phyloP scores from a whole-genome alignment of 2,329 filamentous ascomycete genomes.

The Alternaria ethzedia region DNA sequence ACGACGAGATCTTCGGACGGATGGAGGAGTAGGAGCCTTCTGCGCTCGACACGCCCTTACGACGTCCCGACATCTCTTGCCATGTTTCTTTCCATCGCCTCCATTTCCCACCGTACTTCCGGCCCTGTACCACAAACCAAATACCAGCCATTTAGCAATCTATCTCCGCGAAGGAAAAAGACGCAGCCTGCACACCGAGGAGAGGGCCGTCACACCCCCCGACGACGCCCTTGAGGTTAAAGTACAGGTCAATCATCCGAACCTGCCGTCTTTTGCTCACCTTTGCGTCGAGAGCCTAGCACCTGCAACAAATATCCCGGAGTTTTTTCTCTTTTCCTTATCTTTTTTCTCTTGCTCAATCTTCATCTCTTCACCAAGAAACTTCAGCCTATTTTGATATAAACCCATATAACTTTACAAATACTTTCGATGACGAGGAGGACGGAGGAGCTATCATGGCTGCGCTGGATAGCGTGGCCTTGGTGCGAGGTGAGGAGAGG shows the following conservation, averaged over 20 bases:
- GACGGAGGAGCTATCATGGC: background rate
- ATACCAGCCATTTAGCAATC: conserved; percentile 44
- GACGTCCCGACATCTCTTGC: conserved; percentile 14
- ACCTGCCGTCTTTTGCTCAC: conserved; percentile 13
- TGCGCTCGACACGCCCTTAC: conserved; percentile 7
- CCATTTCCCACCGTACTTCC: conserved; percentile 18
- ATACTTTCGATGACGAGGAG: background rate
- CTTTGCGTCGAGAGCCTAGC: conserved; percentile 47
- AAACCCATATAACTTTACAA: conserved; percentile 25
- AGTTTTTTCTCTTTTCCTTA: background rate
- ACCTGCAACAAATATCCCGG: conserved; percentile 11
- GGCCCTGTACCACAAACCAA: conserved; percentile 44
- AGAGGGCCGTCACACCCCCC: conserved; percentile 44
- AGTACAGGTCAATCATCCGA: conserved; percentile 44
- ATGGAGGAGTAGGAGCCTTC: conserved; percentile 75
- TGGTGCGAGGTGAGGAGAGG: background rate
- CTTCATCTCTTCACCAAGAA: conserved; percentile 17
- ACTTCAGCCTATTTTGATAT: conserved; percentile 17
- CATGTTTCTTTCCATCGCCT: conserved; percentile 6
- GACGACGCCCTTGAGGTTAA: conserved; percentile 48
- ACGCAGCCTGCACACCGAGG: conserved; percentile 48
- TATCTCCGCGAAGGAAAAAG: conserved; percentile 44
- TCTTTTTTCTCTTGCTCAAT: background rate
- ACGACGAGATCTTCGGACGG: conserved; percentile 92
- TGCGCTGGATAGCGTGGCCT: conserved; percentile 5